These are phyloP conservation scores for Geranomyces variabilis DNA, from an alignment of 192 early-diverging fungal genomes.

Conservation along the genomic window DNA sequence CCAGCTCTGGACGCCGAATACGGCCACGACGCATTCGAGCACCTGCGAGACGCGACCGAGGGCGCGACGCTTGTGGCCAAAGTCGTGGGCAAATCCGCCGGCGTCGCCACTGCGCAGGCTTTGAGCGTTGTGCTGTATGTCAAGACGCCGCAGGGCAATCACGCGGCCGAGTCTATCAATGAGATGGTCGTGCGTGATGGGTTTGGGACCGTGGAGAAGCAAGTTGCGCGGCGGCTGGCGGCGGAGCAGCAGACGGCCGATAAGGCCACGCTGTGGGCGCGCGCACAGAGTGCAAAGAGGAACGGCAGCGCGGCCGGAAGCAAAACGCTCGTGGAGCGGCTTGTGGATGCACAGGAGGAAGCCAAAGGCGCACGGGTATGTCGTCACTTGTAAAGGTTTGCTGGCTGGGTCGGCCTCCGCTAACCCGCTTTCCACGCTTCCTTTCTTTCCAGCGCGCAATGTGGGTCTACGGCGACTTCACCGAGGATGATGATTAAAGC, in stretches of 20 bases:
- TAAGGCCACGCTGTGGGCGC: constrained; percentile 39
- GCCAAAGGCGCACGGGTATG: constrained; percentile 71
- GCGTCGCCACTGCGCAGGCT: constrained; percentile 28
- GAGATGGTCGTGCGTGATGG: constrained; percentile 48
- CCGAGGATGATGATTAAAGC: constrained; percentile 44
- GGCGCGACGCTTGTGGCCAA: constrained; percentile 45
- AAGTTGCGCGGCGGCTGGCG: constrained; percentile 44
- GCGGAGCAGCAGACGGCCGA: constrained; percentile 42
- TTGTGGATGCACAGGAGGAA: constrained; percentile 66
- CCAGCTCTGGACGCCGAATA: constrained; percentile 72
- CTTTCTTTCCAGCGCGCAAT: constrained; percentile 13
- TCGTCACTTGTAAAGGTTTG: not conserved
- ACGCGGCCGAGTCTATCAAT: constrained; percentile 39
- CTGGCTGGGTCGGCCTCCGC: not conserved
- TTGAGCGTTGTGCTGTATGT: constrained; percentile 46
- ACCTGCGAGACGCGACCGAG: constrained; percentile 67
- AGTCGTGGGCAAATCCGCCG: constrained; percentile 37
- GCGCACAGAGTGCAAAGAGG: constrained; percentile 14
- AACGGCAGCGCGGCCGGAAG: constrained; percentile 42
- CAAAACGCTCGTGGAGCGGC: constrained; percentile 57
- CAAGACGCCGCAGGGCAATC: constrained; percentile 10
- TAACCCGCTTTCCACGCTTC: constrained; percentile 15
- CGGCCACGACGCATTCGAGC: constrained; percentile 71
- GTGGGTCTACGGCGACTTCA: constrained; percentile 59
- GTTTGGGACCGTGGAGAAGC: constrained; percentile 40